phyloP scores from a whole-genome alignment of 306 rosid species.

The Myrica gale region DNA sequence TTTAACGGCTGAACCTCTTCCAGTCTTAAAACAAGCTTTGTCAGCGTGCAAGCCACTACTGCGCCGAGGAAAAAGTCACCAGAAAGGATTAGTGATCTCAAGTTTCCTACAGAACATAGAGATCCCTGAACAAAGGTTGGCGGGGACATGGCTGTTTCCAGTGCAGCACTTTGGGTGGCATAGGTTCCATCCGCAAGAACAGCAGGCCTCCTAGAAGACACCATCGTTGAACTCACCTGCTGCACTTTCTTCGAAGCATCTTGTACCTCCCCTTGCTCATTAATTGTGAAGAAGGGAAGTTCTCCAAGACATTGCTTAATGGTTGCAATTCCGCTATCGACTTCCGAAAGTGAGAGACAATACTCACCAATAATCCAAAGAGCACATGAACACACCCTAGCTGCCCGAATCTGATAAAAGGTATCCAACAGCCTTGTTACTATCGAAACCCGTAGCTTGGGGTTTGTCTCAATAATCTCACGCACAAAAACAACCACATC shows the following conservation, averaged over 20 bases:
- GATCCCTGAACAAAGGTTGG: conserved; percentile 86
- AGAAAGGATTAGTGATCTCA: conserved; percentile 86
- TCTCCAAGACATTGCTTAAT: conserved; percentile 95
- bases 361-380: conserved; percentile 98
- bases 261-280: conserved; percentile 76
- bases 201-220: conserved; percentile 94
- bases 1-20: conserved; percentile 93
- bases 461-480: conserved; percentile 94
- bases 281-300: conserved; percentile 70
- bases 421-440: conserved; percentile 88
- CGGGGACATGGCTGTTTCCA: conserved; percentile 87
- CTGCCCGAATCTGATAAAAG: conserved; percentile 88
- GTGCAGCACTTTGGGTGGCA: conserved; percentile 97
- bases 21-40: conserved; percentile 84
- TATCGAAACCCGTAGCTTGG: conserved; percentile 80
- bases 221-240: conserved; percentile 56
- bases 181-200: conserved; percentile 96
- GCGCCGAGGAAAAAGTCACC: conserved; percentile 97
- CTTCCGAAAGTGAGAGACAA: conserved; percentile 87
- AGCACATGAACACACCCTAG: conserved; percentile 84
- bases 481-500: conserved; percentile 92
- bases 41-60: conserved; percentile 78
- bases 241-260: conserved; percentile 59
- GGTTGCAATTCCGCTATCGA: conserved; percentile 75
- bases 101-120: conserved; percentile 65